These are phyloP conservation scores for Saururus chinensis DNA, from an alignment of 164 flowering plant species.

Conservation along the genomic window DNA sequence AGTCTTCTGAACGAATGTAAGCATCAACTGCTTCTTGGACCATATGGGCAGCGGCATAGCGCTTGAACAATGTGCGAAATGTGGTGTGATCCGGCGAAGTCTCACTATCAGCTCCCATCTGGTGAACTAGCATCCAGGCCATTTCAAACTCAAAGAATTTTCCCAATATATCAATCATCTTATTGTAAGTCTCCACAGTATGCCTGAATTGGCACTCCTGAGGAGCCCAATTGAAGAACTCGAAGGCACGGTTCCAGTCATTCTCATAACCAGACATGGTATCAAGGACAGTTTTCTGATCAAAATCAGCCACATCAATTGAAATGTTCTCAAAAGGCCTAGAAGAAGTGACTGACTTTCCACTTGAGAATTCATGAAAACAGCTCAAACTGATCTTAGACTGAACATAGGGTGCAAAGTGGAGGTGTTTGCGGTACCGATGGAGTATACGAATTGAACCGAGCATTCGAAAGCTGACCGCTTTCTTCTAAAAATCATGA, in stretches of 20 bases:
- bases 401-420: no score
- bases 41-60: constrained; percentile 61
- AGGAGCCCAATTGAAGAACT: constrained; percentile 84
- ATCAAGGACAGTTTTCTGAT: constrained; percentile 31
- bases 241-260: constrained; percentile 67
- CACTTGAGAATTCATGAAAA: no score
- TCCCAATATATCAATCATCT: constrained; percentile 64
- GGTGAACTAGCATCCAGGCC: constrained; percentile 41
- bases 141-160: constrained; percentile 73
- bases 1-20: constrained; percentile 33
- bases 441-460: no score
- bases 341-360: no score
- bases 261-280: constrained; percentile 52
- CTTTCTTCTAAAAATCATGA: no score
- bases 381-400: no score
- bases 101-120: constrained; percentile 24
- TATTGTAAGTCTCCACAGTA: constrained; percentile 52
- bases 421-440: no score
- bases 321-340: not conserved
- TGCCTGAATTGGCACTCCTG: constrained; percentile 32
- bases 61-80: constrained; percentile 70
- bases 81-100: constrained; percentile 46
- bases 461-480: no score
- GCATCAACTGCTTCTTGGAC: constrained; percentile 52
- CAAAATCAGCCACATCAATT: constrained; percentile 7